Base-by-base conservation (phyloP, 179 eudicot species). In the Corrigiola litoralis region DNA sequence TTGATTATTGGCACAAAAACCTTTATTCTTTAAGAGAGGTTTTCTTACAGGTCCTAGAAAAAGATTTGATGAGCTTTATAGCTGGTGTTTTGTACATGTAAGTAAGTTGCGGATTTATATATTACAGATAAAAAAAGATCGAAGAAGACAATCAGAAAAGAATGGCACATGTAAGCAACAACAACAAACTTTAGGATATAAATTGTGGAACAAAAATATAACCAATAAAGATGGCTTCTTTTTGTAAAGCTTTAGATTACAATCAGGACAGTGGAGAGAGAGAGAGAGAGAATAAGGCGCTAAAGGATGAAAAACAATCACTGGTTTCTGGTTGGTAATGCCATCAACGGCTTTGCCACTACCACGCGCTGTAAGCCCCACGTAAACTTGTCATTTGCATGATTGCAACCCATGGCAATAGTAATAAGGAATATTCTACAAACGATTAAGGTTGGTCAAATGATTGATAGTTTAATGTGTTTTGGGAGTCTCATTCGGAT, bases 101-200 rank as follows among this genome's bases (percentile, higher is more conserved):
- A 17, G 20, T n/a, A 40, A 64, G 40, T 23, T 49, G 46, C 20
- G 32, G 45, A 46, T 13, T 4, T 36, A n/a, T n/a, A n/a, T n/a
- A n/a, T 53, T 11, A 38, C 0, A 32, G 32, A 13, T 4, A 52
- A 66, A 31, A 27, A 8, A 7, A 33, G n/a, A 58, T 59, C 40
- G 61, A 65, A 72, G 66, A 61, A 42, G 55, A 60, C 61, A 66
- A 66, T 32, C 5, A 67, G 50, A 56, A 63, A 68, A 20, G 61
- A 32, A 49, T 16, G 61, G 74, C 78, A 74, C 78, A 69, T 74
- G 78, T 33, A 56, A 58, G 70, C 74, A 63, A 74, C 71, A 68
- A 72, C 74, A 63, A 74, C 71, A 68, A 72, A 41, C 69, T 60
- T 60, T 66, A 45, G 25, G 36, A 29, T 48, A 1, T 4, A n/a